Percentiles rank a stretch among this genome's conserved stretches.
These are phyloP conservation scores for Fusarium zealandicum DNA, from an alignment of 2,329 filamentous ascomycete species.

Conservation along the genomic window DNA sequence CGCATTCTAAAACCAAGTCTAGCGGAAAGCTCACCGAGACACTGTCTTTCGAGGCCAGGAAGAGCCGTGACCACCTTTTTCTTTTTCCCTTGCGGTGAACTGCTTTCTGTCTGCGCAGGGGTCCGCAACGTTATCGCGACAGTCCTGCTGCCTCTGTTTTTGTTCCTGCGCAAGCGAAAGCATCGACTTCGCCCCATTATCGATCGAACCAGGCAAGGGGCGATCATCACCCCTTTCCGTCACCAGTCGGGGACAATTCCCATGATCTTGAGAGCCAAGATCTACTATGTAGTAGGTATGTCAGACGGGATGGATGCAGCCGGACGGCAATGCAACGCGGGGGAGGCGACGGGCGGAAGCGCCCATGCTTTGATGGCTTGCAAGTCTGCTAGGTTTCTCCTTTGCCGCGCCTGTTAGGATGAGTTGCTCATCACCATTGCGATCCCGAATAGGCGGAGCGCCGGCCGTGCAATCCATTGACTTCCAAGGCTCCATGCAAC, in stretches of 20 bases:
- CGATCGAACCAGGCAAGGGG: constrained; percentile 13
- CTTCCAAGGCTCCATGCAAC: constrained; percentile 3
- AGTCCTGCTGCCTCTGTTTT: constrained; percentile 1
- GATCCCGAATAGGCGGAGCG: constrained; percentile 22
- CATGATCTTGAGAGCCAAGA: constrained; percentile 20
- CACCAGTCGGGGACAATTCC: constrained; percentile 20
- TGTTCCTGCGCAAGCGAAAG: constrained; percentile 35
- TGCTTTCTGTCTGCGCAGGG: constrained; percentile 6
- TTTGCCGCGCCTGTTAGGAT: constrained; percentile 39
- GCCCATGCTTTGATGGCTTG: constrained; percentile 25
- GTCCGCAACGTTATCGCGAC: constrained; percentile 19
- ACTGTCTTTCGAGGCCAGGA: not conserved
- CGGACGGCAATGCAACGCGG: constrained; percentile 30
- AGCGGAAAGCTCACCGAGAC: not conserved
- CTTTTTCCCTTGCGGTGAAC: constrained; percentile 1
- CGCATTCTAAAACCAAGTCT: not conserved
- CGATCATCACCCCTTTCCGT: constrained; percentile 19
- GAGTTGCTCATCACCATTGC: constrained; percentile 35
- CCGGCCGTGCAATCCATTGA: constrained; percentile 12
- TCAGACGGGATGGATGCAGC: constrained; percentile 31
- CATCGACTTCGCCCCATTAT: constrained; percentile 15
- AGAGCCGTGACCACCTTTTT: not conserved
- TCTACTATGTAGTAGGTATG: constrained; percentile 25
- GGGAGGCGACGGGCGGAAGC: constrained; percentile 16
- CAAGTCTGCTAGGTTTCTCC: constrained; percentile 23